These are phyloP conservation scores for Fagus crenata DNA, from an alignment of 306 rosid species.

Conservation along the genomic window DNA sequence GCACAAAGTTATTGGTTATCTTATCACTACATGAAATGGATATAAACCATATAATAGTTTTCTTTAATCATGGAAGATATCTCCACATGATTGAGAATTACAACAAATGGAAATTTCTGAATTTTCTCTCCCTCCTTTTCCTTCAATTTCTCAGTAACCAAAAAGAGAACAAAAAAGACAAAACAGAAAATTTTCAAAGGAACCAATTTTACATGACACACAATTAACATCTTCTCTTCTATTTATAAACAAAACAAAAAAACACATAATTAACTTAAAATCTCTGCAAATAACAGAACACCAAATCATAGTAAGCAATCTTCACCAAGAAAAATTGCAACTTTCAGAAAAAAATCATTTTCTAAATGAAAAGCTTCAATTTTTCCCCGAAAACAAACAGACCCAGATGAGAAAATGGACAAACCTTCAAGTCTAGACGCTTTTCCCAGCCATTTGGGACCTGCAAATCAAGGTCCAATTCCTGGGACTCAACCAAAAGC, in stretches of 20 bases:
- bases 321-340: neutral
- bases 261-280: neutral
- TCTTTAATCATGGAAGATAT: neutral
- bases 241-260: neutral
- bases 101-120: neutral
- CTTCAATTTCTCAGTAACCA: constrained; percentile 16
- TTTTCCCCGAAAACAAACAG: constrained; percentile 35
- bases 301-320: neutral
- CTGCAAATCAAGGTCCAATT: constrained; percentile 94
- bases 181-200: constrained; percentile 10
- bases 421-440: constrained; percentile 87
- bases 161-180: constrained; percentile 6
- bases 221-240: neutral
- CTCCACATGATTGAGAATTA: neutral
- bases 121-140: neutral
- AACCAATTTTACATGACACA: neutral
- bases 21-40: neutral
- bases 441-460: constrained; percentile 96
- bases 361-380: neutral
- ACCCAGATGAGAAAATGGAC: constrained; percentile 19
- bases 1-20: no score
- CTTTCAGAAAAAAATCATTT: neutral
- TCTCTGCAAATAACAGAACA: neutral
- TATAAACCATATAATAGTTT: constrained; percentile 17
- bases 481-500: constrained; percentile 58